Evolutionary conservation across 345 rosid genomes (phyloP), one percentile per base, ranked within the genome.

Genomic region (Diplotaxis tenuifolia): DNA sequence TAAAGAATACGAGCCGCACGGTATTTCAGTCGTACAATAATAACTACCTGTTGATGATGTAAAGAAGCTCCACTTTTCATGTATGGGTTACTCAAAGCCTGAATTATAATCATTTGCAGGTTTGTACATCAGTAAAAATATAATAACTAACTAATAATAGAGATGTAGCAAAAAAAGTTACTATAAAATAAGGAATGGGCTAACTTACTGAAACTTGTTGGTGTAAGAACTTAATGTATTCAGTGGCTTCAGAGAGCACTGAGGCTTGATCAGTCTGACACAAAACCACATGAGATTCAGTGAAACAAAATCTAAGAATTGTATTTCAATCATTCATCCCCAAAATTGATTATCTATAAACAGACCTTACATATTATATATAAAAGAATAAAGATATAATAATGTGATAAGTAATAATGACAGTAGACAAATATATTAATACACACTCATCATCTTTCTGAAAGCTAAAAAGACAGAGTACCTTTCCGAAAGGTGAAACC

Each of bases 401-500:
- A 54, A 66, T 66, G 58, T 57, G 47, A 72, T 45, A 29, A 34
- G 70, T 69, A 79, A 60, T 55, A 68, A 72, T 72, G 77, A 78
- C 14, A 67, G 28, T 61, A 54, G 56, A 72, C 77, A 80, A 65
- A 77, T 57, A 77, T 77, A 77, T 56, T 77, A 71, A 65, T 77
- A 71, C 76, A 77, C 68, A 77, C 80, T 77, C 80, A 71, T 65
- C 76, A 71, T 71, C 80, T 71, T 77, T 77, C 57, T 25, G 67
- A 80, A 80, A 80, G 75, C 49, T 62, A 57, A 79, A 63, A 77
- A 47, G 21, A 47, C 21, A 67, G 20, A 75, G 78, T 79, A 92
- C 99, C 95, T 95, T 95, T 90, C 99, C 99, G 75, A 90, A 95
- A 92, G 99, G 99, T 62, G 98, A 89, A 84, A 95, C 98, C 87